Base-by-base conservation (phyloP, 805 yeast genomes). In the Kluyveromyces aestuarii region DNA sequence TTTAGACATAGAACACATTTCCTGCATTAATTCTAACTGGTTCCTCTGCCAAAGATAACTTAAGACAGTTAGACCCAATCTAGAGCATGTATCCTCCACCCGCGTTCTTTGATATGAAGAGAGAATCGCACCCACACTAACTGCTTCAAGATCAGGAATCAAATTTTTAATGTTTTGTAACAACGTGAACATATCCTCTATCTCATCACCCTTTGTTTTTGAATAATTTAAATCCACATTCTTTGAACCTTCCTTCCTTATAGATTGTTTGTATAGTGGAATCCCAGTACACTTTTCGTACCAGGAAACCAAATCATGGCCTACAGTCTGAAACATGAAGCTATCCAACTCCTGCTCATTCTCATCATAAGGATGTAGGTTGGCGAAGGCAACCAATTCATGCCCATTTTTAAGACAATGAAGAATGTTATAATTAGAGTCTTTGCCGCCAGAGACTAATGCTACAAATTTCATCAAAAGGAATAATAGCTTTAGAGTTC, bases 281-380 rank as follows among this genome's bases (percentile, higher is more conserved):
- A 85, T 79, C 8, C 80, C 90, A 40, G 86, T 69, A 58, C 96
- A 86, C 51, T 81, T 73, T 2, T 76, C 69, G 59, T 90, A 87
- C 47, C 70, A 65, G 0, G 77, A 74, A 2, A 93, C 72, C 2
- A 85, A 78, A 52, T 84, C 87, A 64, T 86, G 93, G 0, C 99
- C 99, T 8, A 93, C 98, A 0, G 99, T 93, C 67, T 93, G 99
- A 66, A 87, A 93, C 99, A 93, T 93, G 61, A 84, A 91, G 47
- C 96, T 87, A 63, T 93, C 97, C 47, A 93, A 69, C 64, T 93
- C 99, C 55, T 81, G 83, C 25, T 67, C 61, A 5, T 55, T 44
- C 19, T 72, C 58, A 35, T 63, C 66, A 1, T 74, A 73, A 1
- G 96, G 96, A 58, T 80, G 79, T 52, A 93, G 66, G 59, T 93